A percentile compares a stretch with the other conserved stretches of the same genome.
These are phyloP conservation scores for Epichloe festucae DNA, from an alignment of 2,329 filamentous ascomycete genomes.

Conservation along the genomic window DNA sequence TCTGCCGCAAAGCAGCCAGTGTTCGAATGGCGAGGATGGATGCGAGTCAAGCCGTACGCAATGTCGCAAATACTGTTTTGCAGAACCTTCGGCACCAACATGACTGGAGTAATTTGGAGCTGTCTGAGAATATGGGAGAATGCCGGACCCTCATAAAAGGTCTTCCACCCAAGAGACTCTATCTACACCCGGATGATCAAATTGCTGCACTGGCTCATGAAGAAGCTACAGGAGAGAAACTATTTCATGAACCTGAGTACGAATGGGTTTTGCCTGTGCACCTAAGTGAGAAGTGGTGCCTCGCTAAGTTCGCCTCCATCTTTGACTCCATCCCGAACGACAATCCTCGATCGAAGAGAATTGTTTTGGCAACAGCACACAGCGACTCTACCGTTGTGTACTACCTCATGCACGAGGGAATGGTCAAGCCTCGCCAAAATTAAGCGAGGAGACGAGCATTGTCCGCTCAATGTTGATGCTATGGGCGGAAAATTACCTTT, in stretches of 20 bases:
- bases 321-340: slow-evolving; percentile 48
- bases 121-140: slow-evolving; percentile 33
- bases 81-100: slow-evolving; percentile 66
- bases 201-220: slow-evolving; percentile 55
- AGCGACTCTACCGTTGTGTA: slow-evolving; percentile 76
- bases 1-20: not conserved
- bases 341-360: slow-evolving; percentile 45
- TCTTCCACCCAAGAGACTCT: slow-evolving; percentile 58
- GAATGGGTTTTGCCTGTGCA: slow-evolving; percentile 72
- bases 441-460: slow-evolving; percentile 24
- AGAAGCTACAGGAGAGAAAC: slow-evolving; percentile 30
- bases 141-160: slow-evolving; percentile 57
- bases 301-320: slow-evolving; percentile 51
- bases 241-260: slow-evolving; percentile 39
- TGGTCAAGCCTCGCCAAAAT: slow-evolving; percentile 76
- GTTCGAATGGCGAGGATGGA: not conserved
- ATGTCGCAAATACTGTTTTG: slow-evolving; percentile 35
- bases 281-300: slow-evolving; percentile 58
- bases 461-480: not conserved
- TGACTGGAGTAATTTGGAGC: slow-evolving; percentile 52
- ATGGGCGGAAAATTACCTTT: slow-evolving; percentile 53
- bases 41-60: not conserved
- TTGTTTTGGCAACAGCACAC: slow-evolving; percentile 63
- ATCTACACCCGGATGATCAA: slow-evolving; percentile 74
- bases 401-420: slow-evolving; percentile 75